Conservation (phyloP, 208 protist genomes). For the Trypanosoma avium region DNA sequence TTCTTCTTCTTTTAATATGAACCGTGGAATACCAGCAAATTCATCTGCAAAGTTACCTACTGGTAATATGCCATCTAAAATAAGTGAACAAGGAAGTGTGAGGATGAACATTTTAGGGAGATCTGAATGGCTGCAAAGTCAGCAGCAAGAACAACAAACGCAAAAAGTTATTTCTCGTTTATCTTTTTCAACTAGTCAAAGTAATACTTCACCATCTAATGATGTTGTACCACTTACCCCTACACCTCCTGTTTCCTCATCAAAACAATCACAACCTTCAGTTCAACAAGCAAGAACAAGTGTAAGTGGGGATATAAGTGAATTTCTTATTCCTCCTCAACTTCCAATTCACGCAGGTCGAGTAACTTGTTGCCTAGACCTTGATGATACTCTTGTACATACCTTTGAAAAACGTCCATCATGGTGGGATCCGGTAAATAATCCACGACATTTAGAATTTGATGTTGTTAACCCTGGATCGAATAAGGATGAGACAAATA, state of each 20-base stretch:
- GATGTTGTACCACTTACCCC: neutral
- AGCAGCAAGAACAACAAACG: neutral
- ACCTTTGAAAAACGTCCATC: constrained; percentile 37
- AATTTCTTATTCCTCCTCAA: constrained; percentile 15
- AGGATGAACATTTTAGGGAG: neutral
- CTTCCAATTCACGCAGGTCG: constrained; percentile 2
- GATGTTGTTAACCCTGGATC: constrained; percentile 2
- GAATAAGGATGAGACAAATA: neutral
- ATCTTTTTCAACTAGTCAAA: neutral
- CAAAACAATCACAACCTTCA: neutral
- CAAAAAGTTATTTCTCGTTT: neutral
- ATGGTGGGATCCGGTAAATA: constrained; percentile 29
- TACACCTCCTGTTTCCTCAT: neutral
- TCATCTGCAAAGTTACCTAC: neutral
- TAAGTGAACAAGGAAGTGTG: neutral
- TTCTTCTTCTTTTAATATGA: no score
- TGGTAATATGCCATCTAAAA: neutral
- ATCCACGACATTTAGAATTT: constrained; percentile 22
- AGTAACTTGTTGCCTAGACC: constrained; percentile 40
- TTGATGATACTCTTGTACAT: constrained; percentile 75
- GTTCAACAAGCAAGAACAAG: neutral
- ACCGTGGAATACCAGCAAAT: no score
- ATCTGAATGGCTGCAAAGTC: constrained; percentile 1
- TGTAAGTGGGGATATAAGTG: neutral
- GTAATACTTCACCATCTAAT: neutral